Base-by-base conservation (phyloP, 2,329 filamentous ascomycete species). In the Pseudogymnoascus sp. region DNA sequence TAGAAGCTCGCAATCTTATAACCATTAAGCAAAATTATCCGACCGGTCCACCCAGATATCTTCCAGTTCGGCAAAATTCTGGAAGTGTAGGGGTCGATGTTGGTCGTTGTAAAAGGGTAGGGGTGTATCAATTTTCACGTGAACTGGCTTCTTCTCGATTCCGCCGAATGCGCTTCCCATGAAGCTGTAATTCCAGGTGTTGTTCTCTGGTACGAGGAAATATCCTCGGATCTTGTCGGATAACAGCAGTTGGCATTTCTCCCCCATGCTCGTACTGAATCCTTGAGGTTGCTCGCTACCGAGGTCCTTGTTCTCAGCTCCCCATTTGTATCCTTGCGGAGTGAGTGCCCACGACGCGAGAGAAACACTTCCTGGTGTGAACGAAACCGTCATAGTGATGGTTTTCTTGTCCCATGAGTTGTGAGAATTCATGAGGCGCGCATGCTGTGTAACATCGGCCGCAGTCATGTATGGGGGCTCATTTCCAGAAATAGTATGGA, bases 181-280 rank as follows among this genome's bases (percentile, higher is more conserved):
- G 81, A 99, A 99, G 75, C 90, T 95, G 80, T 97, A 99, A 77
- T 99, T 99, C 95, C 95, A 99, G 65, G 89, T 83, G 66, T 87
- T 88, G 62, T 88, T 88, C 72, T 97, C 93, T 0, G 95, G 95
- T 21, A 97, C 92, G 62, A 99, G 79, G 85, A 99, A 99, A 80
- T 93, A 97, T 28, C 95, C 96, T 69, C 90, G 86, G 74, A 97
- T 96, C 75, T 93, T 90, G 70, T 97, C 93, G 67, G 90, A 96
- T 61, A 99, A 84, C 28, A 99, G 79, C 62, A 99, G 80, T 79
- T 99, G 96, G 69, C 91, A 92, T 80, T 97, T 97, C 76, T 96
- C 90, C 61, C 95, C 95, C 85, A 97, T 96, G 63, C 81, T 86
- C 25, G 91, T 96, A 63, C 87, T 88, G 80, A 99, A 99, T 40